These are phyloP conservation scores for Penicillium manginii DNA, from an alignment of 495 filamentous ascomycete species.

Conservation along the genomic window DNA sequence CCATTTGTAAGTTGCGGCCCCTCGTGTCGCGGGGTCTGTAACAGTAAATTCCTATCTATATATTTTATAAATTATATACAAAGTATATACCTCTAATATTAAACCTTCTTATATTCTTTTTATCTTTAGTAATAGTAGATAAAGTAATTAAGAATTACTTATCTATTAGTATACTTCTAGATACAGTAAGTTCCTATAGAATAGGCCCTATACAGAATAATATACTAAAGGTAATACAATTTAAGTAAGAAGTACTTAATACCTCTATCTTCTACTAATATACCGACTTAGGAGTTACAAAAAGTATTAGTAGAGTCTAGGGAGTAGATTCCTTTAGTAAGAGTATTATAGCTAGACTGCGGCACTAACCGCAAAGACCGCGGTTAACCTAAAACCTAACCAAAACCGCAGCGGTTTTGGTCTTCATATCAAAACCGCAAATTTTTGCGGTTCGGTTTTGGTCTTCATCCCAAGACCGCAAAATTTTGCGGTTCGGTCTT, in stretches of 20 bases:
- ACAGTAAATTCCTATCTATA: slow-evolving; percentile 13
- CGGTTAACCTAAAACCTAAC: too few relatives aligned
- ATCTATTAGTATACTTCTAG: slow-evolving; percentile 12
- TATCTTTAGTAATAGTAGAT: slow-evolving; percentile 13
- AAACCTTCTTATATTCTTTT: slow-evolving; percentile 19
- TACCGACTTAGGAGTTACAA: slow-evolving; percentile 1
- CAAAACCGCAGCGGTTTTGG: too few relatives aligned
- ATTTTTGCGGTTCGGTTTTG: too few relatives aligned
- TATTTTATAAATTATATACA: slow-evolving; percentile 19
- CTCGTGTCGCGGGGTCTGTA: neutral
- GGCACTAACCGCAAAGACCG: too few relatives aligned
- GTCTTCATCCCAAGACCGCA: too few relatives aligned
- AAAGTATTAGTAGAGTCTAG: slow-evolving; percentile 7
- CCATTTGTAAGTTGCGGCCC: neutral
- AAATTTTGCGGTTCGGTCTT: too few relatives aligned
- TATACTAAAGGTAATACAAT: slow-evolving; percentile 8
- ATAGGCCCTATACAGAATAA: slow-evolving; percentile 4
- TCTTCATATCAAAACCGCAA: too few relatives aligned
- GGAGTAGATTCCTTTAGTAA: slow-evolving; percentile 20
- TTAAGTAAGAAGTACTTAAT: slow-evolving; percentile 10
- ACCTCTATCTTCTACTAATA: slow-evolving; percentile 12
- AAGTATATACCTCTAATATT: slow-evolving; percentile 18
- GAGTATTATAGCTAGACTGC: slow-evolving; percentile 9
- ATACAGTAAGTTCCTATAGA: slow-evolving; percentile 1
- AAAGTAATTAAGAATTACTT: slow-evolving; percentile 15